Evolutionary conservation across 352 stramenopile species (phyloP).

Genomic region (Elongisporangium prolatum): DNA sequence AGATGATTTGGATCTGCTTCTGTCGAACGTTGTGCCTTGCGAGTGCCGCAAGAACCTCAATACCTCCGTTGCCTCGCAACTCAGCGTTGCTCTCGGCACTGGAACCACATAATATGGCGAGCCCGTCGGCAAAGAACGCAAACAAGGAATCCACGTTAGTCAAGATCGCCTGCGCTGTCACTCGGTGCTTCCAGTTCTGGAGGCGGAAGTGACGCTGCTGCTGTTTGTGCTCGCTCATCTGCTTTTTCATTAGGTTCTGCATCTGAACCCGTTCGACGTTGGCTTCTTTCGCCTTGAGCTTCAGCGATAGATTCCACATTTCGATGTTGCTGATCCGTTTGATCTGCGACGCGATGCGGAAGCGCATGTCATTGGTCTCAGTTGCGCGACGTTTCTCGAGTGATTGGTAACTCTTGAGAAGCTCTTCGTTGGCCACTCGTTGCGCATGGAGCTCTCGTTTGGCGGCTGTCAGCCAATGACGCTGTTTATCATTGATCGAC

Average conservation of each 20-base stretch:
- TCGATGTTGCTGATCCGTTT: conserved; percentile 68
- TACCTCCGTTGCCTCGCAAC: conserved; percentile 50
- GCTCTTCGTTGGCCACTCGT: conserved; percentile 63
- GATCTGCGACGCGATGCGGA: conserved; percentile 63
- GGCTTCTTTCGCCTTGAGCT: conserved; percentile 59
- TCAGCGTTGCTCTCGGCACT: conserved; percentile 40
- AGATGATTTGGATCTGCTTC: conserved; percentile 30
- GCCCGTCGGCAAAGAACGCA: conserved; percentile 57
- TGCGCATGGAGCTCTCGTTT: conserved; percentile 62
- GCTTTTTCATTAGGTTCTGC: conserved; percentile 32
- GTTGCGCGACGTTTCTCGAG: conserved; percentile 66
- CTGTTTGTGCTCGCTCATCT: conserved; percentile 52
- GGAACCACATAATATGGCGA: conserved; percentile 48
- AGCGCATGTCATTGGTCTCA: conserved; percentile 78
- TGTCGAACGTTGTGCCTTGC: conserved; percentile 31
- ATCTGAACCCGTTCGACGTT: conserved; percentile 44
- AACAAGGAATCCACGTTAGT: conserved; percentile 66
- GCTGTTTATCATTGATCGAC: conserved; percentile 33
- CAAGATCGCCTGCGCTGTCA: conserved; percentile 56
- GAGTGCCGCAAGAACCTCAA: conserved; percentile 54
- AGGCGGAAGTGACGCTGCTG: conserved; percentile 55
- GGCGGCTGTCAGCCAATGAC: conserved; percentile 65
- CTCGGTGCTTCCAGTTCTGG: conserved; percentile 70
- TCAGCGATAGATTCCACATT: conserved; percentile 80
- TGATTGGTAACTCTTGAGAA: conserved; percentile 53